Evolutionary conservation across 805 yeast species (phyloP).

Genomic region (Barnettozyma wickerhamii): DNA sequence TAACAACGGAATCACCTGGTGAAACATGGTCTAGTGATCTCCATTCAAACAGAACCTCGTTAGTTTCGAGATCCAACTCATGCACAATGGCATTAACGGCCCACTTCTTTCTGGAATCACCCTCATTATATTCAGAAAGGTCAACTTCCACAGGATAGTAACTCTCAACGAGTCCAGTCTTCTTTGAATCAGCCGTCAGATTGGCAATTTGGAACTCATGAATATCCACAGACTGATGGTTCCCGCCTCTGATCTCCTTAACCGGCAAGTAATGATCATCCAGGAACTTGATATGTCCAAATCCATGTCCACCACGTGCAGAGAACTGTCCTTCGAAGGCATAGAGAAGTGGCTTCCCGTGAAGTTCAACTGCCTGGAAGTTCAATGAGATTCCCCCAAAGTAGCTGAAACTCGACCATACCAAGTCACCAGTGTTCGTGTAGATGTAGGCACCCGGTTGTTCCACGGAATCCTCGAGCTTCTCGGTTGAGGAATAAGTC

Average conservation of each 20-base stretch:
- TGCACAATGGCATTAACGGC: constrained; percentile 33
- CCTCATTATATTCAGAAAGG: constrained; percentile 27
- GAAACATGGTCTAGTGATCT: constrained; percentile 28
- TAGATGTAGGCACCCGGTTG: constrained; percentile 35
- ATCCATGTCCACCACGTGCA: constrained; percentile 20
- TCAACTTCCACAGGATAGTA: constrained; percentile 32
- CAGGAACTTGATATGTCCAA: constrained; percentile 31
- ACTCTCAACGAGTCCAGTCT: constrained; percentile 29
- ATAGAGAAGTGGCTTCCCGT: constrained; percentile 28
- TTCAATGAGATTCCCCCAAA: constrained; percentile 31
- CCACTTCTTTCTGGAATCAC: constrained; percentile 29
- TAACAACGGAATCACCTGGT: constrained; percentile 30
- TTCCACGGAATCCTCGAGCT: constrained; percentile 21
- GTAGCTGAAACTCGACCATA: constrained; percentile 34
- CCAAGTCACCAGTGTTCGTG: constrained; percentile 31
- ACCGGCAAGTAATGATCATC: constrained; percentile 28
- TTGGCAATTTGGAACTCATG: constrained; percentile 32
- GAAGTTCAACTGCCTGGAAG: constrained; percentile 26
- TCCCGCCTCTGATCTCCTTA: constrained; percentile 32
- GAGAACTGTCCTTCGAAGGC: constrained; percentile 35
- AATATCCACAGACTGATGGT: constrained; percentile 31
- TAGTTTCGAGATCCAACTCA: constrained; percentile 33
- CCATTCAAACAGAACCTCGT: constrained; percentile 31
- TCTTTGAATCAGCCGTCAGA: constrained; percentile 19
- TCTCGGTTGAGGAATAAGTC: constrained; percentile 26